Evolutionary conservation across 2,329 filamentous ascomycete species (phyloP), one percentile per base, ranked within the genome.

Genomic region (Acephala macrosclerotiorum): DNA sequence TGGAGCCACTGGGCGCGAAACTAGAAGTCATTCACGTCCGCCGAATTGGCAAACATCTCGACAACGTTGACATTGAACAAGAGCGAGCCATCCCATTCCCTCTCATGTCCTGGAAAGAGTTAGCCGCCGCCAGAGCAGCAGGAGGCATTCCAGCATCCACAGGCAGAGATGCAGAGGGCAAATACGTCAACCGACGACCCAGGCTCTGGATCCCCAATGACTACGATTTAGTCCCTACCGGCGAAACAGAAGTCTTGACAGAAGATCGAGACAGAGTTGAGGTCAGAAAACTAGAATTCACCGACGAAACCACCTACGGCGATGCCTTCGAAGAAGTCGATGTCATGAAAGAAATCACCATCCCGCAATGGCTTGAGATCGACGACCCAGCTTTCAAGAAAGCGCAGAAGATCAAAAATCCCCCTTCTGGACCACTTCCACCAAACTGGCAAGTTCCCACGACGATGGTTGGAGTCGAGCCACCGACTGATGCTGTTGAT

Each of bases 311-410:
- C 7, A 33, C 18, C 1, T 53, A 53, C n/a, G 25, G 22, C 26
- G 14, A 26, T 2, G 12, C 49, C 14, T 16, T n/a, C 11, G 26
- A 29, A 29, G 49, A 53, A 22, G 26, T 53, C 3, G 49, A 53
- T n/a, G 49, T 29, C 11, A 53, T 53, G 49, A n/a, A 16, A 18
- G 25, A 29, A 7, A 33, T 53, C 7, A 2, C 11, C 22, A 11
- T 53, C 14, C 49, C 49, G 2, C 49, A 53, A 33, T 53, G 49
- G 49, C 22, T 53, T 2, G 49, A 53, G 14, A n/a, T 53, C 49
- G n/a, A 53, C 26, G 14, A 53, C 25, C 49, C 22, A 25, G n/a
- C 7, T 1, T 49, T 25, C 45, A 49, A 49, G 11, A 12, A 20
- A 49, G 7, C 45, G 1, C 45, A 22, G 9, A 22, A 3, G n/a